These are phyloP conservation scores for Penicillium soppii DNA, from an alignment of 495 filamentous ascomycete genomes.

Conservation along the genomic window DNA sequence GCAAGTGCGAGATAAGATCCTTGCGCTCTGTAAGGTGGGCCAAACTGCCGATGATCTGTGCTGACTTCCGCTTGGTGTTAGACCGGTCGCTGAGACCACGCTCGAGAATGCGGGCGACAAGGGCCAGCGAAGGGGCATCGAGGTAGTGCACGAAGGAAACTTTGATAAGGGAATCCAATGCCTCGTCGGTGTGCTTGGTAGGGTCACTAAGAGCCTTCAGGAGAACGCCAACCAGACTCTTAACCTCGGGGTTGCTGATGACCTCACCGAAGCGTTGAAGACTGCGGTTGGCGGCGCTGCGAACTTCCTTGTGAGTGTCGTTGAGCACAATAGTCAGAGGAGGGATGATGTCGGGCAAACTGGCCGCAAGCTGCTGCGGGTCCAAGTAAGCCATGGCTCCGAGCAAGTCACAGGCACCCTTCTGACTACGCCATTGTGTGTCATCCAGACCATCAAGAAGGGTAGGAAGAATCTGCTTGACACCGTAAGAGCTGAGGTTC, in stretches of 20 bases:
- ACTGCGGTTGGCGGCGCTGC: conserved; percentile 86
- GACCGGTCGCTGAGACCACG: conserved; percentile 88
- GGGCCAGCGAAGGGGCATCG: conserved; percentile 89
- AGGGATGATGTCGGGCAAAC: conserved; percentile 93
- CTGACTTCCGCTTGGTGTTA: conserved; percentile 89
- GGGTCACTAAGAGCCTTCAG: conserved; percentile 97
- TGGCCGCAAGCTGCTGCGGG: conserved; percentile 87
- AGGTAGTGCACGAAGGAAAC: conserved; percentile 95
- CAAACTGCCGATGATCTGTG: conserved; percentile 95
- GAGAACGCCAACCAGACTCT: conserved; percentile 81
- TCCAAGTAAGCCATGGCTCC: conserved; percentile 98
- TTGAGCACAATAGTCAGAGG: conserved; percentile 91
- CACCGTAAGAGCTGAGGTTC: conserved; percentile 89
- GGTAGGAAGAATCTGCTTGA: conserved; percentile 89
- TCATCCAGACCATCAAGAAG: conserved; percentile 92
- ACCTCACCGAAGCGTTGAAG: conserved; percentile 97
- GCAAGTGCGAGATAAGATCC: conserved; percentile 87
- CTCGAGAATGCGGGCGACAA: conserved; percentile 93
- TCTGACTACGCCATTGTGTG: conserved; percentile 95
- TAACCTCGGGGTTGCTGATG: conserved; percentile 96
- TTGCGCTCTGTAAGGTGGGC: conserved; percentile 96
- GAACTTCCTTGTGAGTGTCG: conserved; percentile 96
- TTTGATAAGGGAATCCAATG: conserved; percentile 90
- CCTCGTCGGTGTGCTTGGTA: conserved; percentile 95
- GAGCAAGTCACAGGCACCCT: conserved; percentile 92